Base-by-base conservation (phyloP, 2,329 filamentous ascomycete species). In the Cladorrhinum sp. region DNA sequence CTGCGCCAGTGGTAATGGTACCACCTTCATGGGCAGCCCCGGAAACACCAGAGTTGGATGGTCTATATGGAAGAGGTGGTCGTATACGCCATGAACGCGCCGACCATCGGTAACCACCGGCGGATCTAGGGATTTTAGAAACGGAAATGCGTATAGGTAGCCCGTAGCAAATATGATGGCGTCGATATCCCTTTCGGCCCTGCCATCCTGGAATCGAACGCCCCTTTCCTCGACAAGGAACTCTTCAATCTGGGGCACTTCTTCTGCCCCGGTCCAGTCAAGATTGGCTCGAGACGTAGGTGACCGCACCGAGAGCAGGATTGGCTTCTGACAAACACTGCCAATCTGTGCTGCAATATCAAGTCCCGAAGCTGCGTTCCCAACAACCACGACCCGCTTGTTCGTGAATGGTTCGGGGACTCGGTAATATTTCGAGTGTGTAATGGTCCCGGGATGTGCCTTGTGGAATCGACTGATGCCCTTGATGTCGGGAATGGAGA, bases 141-240 rank as follows among this genome's bases (percentile, higher is more conserved):
- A 97, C 0, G 92, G 92, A 61, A 89, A 90, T 4, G 88, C 87
- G 75, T 91, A 96, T 60, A 96, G 84, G 69, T 96, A 98, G 0
- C 94, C 94, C 0, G 94, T 97, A 72, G 91, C 93, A 74, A 94
- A 97, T 26, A 98, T 72, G 5, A 97, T 77, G 1, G 85, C 83
- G 69, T 97, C 93, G 59, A 98, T 75, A 33, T 86, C 77, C 2
- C 76, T 76, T 69, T 92, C 89, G 9, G 88, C 70, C 0, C 79
- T 79, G 0, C 87, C 88, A 67, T 91, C 82, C 52, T 78, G 76
- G 59, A 92, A 89, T n/a, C 79, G 75, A 1, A 92, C 81, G 2
- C 82, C 86, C 64, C 85, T 81, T 56, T 82, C 76, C 2, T 80
- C 74, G 0, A 78, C 70, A 12, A 80, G 74, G 65, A 80, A 89